phyloP scores from a whole-genome alignment of 2,329 filamentous ascomycete genomes.

The Ophiostoma sp. region DNA sequence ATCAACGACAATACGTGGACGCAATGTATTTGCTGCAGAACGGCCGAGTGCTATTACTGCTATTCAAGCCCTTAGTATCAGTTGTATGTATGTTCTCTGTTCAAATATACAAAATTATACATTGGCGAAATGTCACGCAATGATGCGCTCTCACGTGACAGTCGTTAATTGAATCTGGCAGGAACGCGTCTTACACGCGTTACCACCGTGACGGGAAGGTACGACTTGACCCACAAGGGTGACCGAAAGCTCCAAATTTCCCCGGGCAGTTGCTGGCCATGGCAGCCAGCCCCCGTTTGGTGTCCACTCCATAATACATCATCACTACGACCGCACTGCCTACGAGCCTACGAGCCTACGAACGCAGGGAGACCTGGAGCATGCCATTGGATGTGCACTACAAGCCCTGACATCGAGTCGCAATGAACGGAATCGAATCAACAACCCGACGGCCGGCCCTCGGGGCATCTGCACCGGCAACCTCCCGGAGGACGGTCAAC shows the following conservation, averaged over 20 bases:
- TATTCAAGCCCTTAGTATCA: too few species aligned
- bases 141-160: constrained; percentile 23
- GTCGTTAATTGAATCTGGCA: constrained; percentile 25
- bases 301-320: not conserved
- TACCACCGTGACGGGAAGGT: constrained; percentile 24
- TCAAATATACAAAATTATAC: not conserved
- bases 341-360: not conserved
- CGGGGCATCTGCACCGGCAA: not conserved
- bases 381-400: not conserved
- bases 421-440: not conserved
- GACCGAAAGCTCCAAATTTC: constrained; percentile 17
- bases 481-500: not conserved
- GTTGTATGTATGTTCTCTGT: too few species aligned
- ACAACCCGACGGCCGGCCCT: not conserved
- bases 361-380: not conserved
- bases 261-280: constrained; percentile 13
- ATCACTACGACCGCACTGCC: not conserved
- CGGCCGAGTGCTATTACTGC: not conserved
- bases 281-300: constrained; percentile 8
- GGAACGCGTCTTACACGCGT: constrained; percentile 26
- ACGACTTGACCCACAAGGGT: constrained; percentile 15
- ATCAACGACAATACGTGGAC: too few species aligned
- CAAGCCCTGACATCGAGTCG: not conserved
- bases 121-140: too few species aligned
- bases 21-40: not conserved